Evolutionary conservation across 2,329 filamentous ascomycete genomes (phyloP).

Genomic region (Myriangium duriaei): DNA sequence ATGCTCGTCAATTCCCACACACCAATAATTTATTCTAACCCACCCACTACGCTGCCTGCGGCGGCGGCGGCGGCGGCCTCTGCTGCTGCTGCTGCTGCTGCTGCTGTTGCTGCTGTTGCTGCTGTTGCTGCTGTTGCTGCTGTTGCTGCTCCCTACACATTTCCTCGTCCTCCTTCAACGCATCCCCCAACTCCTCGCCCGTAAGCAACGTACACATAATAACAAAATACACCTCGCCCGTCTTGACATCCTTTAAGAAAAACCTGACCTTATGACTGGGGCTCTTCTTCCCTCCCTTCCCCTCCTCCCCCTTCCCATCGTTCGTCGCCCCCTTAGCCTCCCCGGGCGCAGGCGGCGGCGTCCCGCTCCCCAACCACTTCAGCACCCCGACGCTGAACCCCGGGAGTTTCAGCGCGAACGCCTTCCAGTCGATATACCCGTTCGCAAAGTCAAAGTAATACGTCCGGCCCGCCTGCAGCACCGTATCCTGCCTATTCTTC

Average conservation of each 20-base stretch:
- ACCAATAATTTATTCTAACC: no score
- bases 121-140: not conserved
- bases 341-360: constrained; percentile 11
- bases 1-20: no score
- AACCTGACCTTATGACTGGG: constrained; percentile 30
- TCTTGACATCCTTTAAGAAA: constrained; percentile 32
- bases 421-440: constrained; percentile 36
- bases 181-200: constrained; percentile 28
- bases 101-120: not conserved
- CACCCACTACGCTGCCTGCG: no score
- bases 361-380: constrained; percentile 36
- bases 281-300: not conserved
- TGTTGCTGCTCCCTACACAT: not conserved
- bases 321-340: not conserved
- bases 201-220: constrained; percentile 35
- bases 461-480: constrained; percentile 31
- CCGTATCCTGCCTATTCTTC: constrained; percentile 24
- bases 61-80: no score
- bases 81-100: not conserved
- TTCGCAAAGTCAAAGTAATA: constrained; percentile 38
- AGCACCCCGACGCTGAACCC: constrained; percentile 34
- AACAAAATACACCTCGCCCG: constrained; percentile 30
- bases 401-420: constrained; percentile 32
- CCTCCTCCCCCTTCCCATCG: not conserved
- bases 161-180: constrained; percentile 17